A percentile compares a stretch with the other conserved stretches of the same genome.
These are phyloP conservation scores for Globisporangium rhizosaccharum DNA, from an alignment of 352 stramenopile genomes.

Conservation along the genomic window DNA sequence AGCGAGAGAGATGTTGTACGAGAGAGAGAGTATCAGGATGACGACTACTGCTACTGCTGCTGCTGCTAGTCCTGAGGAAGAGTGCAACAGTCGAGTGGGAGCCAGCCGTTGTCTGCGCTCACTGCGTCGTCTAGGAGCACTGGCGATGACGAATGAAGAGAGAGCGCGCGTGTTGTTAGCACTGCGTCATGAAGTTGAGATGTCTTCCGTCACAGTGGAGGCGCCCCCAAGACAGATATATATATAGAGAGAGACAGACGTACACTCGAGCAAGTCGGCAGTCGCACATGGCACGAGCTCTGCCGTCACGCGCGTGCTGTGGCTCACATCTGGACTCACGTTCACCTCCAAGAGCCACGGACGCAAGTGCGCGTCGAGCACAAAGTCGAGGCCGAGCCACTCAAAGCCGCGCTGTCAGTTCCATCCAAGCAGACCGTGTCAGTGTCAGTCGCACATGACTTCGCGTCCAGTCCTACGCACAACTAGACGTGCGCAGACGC, in stretches of 20 bases:
- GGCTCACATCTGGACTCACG: slow-evolving; percentile 83
- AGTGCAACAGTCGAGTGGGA: slow-evolving; percentile 6
- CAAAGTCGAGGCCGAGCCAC: slow-evolving; percentile 83
- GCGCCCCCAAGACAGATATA: too few relatives aligned
- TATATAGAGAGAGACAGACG: slow-evolving; percentile 3
- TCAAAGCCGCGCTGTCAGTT: slow-evolving; percentile 58
- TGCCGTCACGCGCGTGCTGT: slow-evolving; percentile 57
- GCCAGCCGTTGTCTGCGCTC: slow-evolving; percentile 7
- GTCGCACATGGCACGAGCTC: slow-evolving; percentile 51
- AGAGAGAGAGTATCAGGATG: not conserved
- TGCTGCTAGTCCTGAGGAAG: not conserved
- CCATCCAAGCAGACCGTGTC: not conserved
- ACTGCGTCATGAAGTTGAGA: not conserved
- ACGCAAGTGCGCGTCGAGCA: slow-evolving; percentile 49
- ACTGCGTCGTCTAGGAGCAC: slow-evolving; percentile 9
- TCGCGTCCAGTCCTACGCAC: too few relatives aligned
- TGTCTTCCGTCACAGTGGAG: too few relatives aligned
- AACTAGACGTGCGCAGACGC: slow-evolving; percentile 7
- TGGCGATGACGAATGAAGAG: not conserved
- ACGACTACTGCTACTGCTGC: not conserved
- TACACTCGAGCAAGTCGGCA: slow-evolving; percentile 42
- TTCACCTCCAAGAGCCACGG: slow-evolving; percentile 86
- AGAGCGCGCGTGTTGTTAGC: not conserved
- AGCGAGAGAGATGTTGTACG: not conserved
- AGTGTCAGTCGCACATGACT: not conserved